A percentile compares a stretch with the other conserved stretches of the same genome.
These are phyloP conservation scores for Leccinellum albellum DNA, from an alignment of 768 basidiomycete genomes.

Conservation along the genomic window DNA sequence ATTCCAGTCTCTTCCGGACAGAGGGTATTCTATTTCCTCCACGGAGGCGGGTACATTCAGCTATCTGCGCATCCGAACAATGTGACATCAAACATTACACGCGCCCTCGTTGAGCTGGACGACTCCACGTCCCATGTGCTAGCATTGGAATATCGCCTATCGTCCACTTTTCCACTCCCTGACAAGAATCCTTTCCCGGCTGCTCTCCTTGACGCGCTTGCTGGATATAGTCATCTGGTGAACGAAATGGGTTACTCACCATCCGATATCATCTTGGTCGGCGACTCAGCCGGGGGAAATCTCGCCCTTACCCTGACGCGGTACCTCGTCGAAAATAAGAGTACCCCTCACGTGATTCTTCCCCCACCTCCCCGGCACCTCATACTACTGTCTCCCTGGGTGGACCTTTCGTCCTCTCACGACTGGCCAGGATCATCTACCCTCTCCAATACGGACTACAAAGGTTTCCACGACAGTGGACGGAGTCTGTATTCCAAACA, in stretches of 20 bases:
- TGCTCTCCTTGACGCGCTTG: constrained; percentile 68
- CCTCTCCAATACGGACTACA: constrained; percentile 30
- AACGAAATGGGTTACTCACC: constrained; percentile 53
- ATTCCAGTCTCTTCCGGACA: constrained; percentile 42
- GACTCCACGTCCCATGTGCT: constrained; percentile 47
- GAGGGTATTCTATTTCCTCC: constrained; percentile 58
- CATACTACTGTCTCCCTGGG: constrained; percentile 54
- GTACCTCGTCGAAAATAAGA: constrained; percentile 52
- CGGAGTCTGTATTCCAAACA: constrained; percentile 31
- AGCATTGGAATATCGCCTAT: constrained; percentile 70
- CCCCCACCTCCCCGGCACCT: constrained; percentile 46
- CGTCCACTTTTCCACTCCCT: constrained; percentile 40
- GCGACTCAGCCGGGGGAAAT: constrained; percentile 79
- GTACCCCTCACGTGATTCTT: constrained; percentile 25
- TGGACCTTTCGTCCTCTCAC: constrained; percentile 43
- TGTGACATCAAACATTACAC: constrained; percentile 41
- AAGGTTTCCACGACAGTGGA: constrained; percentile 5
- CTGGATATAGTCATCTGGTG: constrained; percentile 71
- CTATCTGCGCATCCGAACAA: constrained; percentile 58
- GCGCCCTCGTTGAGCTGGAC: constrained; percentile 45
- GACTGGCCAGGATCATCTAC: constrained; percentile 37
- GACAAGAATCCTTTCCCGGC: constrained; percentile 64
- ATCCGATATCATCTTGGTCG: constrained; percentile 58
- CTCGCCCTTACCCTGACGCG: constrained; percentile 61
- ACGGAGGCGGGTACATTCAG: constrained; percentile 57